Evolutionary conservation across 306 rosid genomes (phyloP), one percentile per base, ranked within the genome.

Genomic region (Lithocarpus polystachyus): DNA sequence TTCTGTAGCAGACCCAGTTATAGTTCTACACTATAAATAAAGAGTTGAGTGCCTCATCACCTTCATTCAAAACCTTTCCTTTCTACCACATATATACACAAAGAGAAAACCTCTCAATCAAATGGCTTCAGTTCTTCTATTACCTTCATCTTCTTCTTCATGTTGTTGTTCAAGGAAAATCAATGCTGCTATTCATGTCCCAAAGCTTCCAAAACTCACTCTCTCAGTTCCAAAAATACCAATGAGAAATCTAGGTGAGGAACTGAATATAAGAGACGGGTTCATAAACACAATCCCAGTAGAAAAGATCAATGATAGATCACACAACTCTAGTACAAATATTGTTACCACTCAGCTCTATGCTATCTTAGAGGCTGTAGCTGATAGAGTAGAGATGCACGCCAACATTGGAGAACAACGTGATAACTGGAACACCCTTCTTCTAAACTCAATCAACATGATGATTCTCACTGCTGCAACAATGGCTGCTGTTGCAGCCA

Each of bases 101-200:
- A 1, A 33, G 54, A 79, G 79, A 6, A 78, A 65, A 67, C 6
- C 17, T 40, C 43, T 6, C n/a, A 1, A 18, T 70, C 45, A 10
- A 71, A 89, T 92, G 97, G 87, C 94, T 65, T 83, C 89, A 35
- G 68, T 84, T 69, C n/a, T 77, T n/a, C n/a, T 82, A 6, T 24
- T 76, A 40, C 33, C 79, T 72, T 77, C 43, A 6, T 37, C 90
- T 51, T 73, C 76, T 59, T 74, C 83, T n/a, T 68, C 86, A 35
- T 56, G n/a, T 65, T 68, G 62, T 57, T 75, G 84, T 45, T 85
- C 83, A 7, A 78, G 60, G 77, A 79, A 17, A 82, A 56, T 80
- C 53, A 83, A 86, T 13, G 89, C 92, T 7, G 86, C 90, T 19
- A 77, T 94, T 23, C 82, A 88, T 15, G 65, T 89, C 80, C 92